Base-by-base conservation (phyloP, 2,329 filamentous ascomycete species). In the Colletotrichum acutatum region DNA sequence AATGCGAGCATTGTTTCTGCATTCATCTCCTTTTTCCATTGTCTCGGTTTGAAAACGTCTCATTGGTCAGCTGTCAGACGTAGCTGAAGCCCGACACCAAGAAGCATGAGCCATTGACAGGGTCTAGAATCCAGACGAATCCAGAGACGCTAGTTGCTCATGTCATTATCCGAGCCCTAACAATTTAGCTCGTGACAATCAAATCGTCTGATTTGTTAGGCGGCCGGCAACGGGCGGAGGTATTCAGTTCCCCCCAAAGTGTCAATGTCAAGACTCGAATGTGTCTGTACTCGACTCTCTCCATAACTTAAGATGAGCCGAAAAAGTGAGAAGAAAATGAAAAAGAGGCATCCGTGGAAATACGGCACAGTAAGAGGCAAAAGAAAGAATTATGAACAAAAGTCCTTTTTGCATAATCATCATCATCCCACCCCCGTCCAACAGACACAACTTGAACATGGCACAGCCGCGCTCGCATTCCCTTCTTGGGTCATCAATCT, bases 161-260 rank as follows among this genome's bases (percentile, higher is more conserved):
- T 59, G 66, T 72, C 70, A 70, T 56, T 72, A 70, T 72, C 70
- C 70, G 70, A 70, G 70, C 66, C 70, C 66, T 70, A 61, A 68
- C 52, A 54, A 42, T 46, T 59, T 49, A 54, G 59, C 66, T 59
- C 54, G 62, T 64, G 32, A 64, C 59, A 28, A 30, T 60, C 19
- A 34, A 26, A 59, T 71, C 65, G 46, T 63, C 58, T 71, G 65
- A 63, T 58, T 68, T 68, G 68, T 46, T n/a, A 53, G 53, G 64
- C 34, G 52, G 49, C 11, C 57, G 57, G 49, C 58, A 14, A 52
- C 12, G 26, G 61, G 61, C 11, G 61, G 26, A 28, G 37, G 34
- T 19, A 19, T 30, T 16, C 9, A 0, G 2, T 49, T 6, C 28
- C n/a, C 12, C 37, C 37, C 37, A 42, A 42, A 42, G 37, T 42